phyloP scores from a whole-genome alignment of 768 basidiomycete genomes.

The Kwoniella europaea region DNA sequence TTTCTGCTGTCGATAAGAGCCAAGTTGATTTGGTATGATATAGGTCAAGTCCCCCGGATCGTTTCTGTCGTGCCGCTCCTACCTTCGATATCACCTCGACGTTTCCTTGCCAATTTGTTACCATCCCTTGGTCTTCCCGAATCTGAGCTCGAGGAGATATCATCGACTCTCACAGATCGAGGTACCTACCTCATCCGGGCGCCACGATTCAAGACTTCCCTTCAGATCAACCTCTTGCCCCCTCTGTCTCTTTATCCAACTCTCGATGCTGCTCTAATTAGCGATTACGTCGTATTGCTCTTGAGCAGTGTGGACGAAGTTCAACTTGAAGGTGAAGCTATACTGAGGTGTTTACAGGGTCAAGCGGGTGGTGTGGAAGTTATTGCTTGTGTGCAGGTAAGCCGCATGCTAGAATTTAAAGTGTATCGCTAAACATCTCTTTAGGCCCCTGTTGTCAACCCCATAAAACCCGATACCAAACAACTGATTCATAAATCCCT shows the following conservation, averaged over 20 bases:
- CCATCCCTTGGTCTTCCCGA: slow-evolving; percentile 66
- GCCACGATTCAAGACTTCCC: slow-evolving; percentile 85
- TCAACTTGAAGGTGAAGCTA: slow-evolving; percentile 79
- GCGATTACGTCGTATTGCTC: slow-evolving; percentile 86
- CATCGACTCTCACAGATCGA: slow-evolving; percentile 13
- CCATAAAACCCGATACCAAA: slow-evolving; percentile 64
- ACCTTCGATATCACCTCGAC: slow-evolving; percentile 66
- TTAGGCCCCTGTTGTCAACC: slow-evolving; percentile 46
- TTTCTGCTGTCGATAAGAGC: slow-evolving; percentile 62
- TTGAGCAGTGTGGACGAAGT: slow-evolving; percentile 85
- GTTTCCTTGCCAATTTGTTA: slow-evolving; percentile 67
- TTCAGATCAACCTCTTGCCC: slow-evolving; percentile 81
- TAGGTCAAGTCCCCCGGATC: slow-evolving; percentile 69
- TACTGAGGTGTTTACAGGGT: slow-evolving; percentile 83
- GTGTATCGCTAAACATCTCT: background rate
- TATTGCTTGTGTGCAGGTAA: slow-evolving; percentile 72
- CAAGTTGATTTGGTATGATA: slow-evolving; percentile 67
- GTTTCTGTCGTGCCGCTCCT: slow-evolving; percentile 86
- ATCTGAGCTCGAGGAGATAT: slow-evolving; percentile 56
- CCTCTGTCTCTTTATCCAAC: slow-evolving; percentile 75
- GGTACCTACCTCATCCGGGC: slow-evolving; percentile 63
- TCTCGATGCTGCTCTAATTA: slow-evolving; percentile 81
- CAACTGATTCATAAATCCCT: slow-evolving; percentile 79
- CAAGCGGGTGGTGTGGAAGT: slow-evolving; percentile 82
- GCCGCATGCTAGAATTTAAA: slow-evolving; percentile 31